Base-by-base conservation (phyloP, 2,329 filamentous ascomycete species). In the Trichoderma oligosporum region DNA sequence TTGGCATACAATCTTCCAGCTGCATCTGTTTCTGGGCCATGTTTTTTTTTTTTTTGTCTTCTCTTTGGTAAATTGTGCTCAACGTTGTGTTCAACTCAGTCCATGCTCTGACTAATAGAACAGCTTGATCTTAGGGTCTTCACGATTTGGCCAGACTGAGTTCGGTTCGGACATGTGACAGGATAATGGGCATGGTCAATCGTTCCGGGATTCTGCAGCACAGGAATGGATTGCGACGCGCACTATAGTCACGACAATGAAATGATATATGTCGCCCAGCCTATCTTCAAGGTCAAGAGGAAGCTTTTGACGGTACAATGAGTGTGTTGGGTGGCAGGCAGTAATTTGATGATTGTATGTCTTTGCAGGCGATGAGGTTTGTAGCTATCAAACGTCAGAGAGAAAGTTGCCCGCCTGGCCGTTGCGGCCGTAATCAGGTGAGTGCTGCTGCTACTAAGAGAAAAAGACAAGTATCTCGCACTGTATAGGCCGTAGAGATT, bases 1-100 rank as follows among this genome's bases (percentile, higher is more conserved):
- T 8, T 45, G 11, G 8, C 27, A 55, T 78, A 92, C 91, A 96
- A 74, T 96, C 91, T 83, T 91, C 88, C 78, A 96, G 80, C 75
- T 85, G 85, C 88, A 94, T 91, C 74, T 87, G 89, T 79, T 78
- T 77, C 78, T 83, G 80, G 76, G 83, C 79, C 88, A 93, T 62
- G 59, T 59, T 61, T 60, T 60, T 61, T 60, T 58, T 57, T 12
- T 33, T 35, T 49, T 51, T n/a, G n/a, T n/a, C n/a, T 16, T 33
- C 31, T 11, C 35, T 18, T 47, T 44, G 49, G 16, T 45, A 29
- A 35, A 12, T 42, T 47, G 8, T 11, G 11, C n/a, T n/a, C n/a
- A n/a, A n/a, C n/a, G n/a, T 8, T 14, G 33, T 41, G 36, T 41
- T 47, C n/a, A 57, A 44, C 61, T 60, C 62, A 61, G 59, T 60